Base-by-base conservation (phyloP, 2,329 filamentous ascomycete species). In the Talaromyces marneffei region DNA sequence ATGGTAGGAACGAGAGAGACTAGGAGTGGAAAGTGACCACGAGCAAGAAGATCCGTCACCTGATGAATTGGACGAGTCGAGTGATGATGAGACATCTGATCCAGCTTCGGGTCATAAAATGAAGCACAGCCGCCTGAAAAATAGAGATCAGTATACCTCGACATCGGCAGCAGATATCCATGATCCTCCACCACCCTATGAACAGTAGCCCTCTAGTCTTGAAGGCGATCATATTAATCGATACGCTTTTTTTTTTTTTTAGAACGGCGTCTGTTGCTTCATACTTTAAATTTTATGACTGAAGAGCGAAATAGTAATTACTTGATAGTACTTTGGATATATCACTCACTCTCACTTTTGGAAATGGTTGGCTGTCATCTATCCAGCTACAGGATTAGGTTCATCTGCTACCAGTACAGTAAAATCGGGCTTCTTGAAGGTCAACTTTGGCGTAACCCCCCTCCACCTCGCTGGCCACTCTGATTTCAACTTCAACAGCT, bases 161-260 rank as follows among this genome's bases (percentile, higher is more conserved):
- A 39, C 29, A 4, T 20, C n/a, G 9, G 16, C 56, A 10, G 35
- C 27, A 18, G 55, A 62, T 20, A 14, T 12, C 14, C 31, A 55
- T 35, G 60, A 62, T 37, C 60, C 60, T 7, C 60, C 60, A 2
- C 60, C 60, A 29, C 60, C 60, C 2, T 62, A 62, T 33, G 60
- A 62, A 20, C 33, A 53, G 9, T 59, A 52, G 39, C 40, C n/a
- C 20, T 39, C 14, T 59, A 10, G 1, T n/a, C 7, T 23, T 46
- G 18, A 23, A 5, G 31, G 31, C 7, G 33, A 2, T 37, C 33
- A 10, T 16, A 50, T 50, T 52, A 16, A 25, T 4, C 31, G 44
- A 48, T 27, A 48, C 4, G 16, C 2, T 8, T 23, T 1, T 18
- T 14, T 52, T 10, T 35, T 23, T 1, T 18, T 14, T 52, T 10